Evolutionary conservation across 345 rosid genomes (phyloP), one percentile per base, ranked within the genome.

Genomic region (Eucalyptus pumila): DNA sequence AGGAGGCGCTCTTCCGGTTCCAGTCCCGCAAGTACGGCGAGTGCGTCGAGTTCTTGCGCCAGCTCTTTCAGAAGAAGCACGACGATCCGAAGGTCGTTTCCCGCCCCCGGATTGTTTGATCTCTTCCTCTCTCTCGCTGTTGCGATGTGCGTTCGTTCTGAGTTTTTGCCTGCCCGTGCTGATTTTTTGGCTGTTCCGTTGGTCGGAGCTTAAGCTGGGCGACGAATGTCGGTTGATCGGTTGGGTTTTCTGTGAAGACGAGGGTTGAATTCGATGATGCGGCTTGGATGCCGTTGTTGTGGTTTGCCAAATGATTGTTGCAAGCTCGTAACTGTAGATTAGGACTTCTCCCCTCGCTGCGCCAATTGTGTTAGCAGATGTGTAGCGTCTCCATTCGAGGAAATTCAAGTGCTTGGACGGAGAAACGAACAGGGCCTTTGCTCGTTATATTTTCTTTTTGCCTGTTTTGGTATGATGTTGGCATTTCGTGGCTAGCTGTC

Each of bases 21-120:
- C 96, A 96, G 91, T 97, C 99, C 69, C 90, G 94, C 52, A 94
- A 96, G 88, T 96, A 93, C 90, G 80, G 87, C 23, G 99, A 98
- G 88, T 97, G 99, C 89, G 90, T 98, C 40, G 95, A 93, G 51
- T 90, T 94, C 87, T 89, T 97, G 90, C 90, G 89, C 92, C 96
- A 96, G 93, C 96, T 98, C 65, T 88, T 90, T 88, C 95, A 90
- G 72, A 96, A 93, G 93, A 95, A 94, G 89, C 94, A 89, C 32
- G 92, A 93, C 93, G 99, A 97, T 95, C 98, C 96, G 7, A 98
- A 96, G 97, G 99, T 97, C 58, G 85, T 80, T 80, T 58, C 54
- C 50, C 51, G 44, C 49, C 83, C 56, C 51, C 86, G 11, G 49
- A 14, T 19, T 45, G 15, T 65, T 8, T 45, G 13, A 14, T 52